These are phyloP conservation scores for Triticum timopheevii DNA, from an alignment of 176 grass and related monocot genomes.

Conservation along the genomic window DNA sequence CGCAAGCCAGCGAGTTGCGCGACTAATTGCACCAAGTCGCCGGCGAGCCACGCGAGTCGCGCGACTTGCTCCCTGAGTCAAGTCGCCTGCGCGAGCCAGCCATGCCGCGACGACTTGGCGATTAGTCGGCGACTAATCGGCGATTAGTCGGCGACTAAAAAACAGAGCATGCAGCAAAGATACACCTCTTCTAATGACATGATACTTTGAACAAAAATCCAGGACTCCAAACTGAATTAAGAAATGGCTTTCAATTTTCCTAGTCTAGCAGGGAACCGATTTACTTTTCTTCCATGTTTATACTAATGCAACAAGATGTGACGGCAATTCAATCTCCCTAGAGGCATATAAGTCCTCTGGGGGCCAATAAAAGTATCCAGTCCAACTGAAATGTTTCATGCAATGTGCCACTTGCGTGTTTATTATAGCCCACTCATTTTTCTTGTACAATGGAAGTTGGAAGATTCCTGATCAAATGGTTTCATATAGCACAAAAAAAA, in stretches of 20 bases:
- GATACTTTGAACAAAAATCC: slow-evolving; percentile 3
- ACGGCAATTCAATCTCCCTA: neutral
- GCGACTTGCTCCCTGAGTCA: too few relatives aligned
- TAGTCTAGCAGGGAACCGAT: neutral
- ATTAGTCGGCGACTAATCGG: too few relatives aligned
- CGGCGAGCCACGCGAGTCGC: too few relatives aligned
- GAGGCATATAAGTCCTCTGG: neutral
- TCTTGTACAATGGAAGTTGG: neutral
- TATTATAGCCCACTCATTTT: neutral
- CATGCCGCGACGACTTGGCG: too few relatives aligned
- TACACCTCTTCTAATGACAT: neutral
- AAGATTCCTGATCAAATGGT: neutral
- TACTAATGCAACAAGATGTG: neutral
- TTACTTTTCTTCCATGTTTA: slow-evolving; percentile 14
- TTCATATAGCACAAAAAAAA: too few relatives aligned
- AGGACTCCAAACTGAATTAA: neutral
- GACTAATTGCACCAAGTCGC: too few relatives aligned
- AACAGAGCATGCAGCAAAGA: neutral
- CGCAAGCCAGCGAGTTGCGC: too few relatives aligned
- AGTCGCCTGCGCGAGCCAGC: too few relatives aligned
- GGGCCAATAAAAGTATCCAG: neutral
- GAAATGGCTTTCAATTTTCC: neutral
- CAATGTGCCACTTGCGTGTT: neutral
- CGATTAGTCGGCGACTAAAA: too few relatives aligned
- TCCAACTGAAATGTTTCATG: neutral